Evolutionary conservation across 768 basidiomycete species (phyloP).

Genomic region (Boletus coccyginus): DNA sequence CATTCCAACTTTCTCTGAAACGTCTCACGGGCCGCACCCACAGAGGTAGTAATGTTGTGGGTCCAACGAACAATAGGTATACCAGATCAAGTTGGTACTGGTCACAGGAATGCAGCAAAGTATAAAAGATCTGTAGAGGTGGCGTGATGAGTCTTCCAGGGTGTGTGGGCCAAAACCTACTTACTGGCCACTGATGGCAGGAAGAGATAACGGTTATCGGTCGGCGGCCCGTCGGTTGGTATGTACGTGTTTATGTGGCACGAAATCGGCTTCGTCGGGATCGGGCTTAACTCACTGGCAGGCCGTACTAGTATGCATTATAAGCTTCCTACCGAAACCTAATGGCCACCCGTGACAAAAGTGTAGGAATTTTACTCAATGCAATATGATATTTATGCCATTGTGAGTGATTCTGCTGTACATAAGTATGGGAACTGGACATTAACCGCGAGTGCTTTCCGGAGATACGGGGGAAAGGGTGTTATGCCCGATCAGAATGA

Average conservation of each 20-base stretch:
- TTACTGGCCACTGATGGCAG: not conserved
- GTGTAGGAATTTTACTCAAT: no score
- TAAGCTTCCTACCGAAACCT: no score
- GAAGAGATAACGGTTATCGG: conserved; percentile 13
- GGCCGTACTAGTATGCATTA: no score
- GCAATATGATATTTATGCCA: no score
- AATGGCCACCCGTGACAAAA: no score
- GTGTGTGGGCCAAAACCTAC: not conserved
- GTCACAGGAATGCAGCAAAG: conserved; percentile 10
- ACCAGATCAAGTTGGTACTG: not conserved
- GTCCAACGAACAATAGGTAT: conserved; percentile 11
- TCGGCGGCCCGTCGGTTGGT: conserved; percentile 1
- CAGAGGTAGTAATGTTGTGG: conserved; percentile 8
- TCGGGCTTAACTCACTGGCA: not conserved
- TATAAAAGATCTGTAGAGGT: conserved; percentile 5
- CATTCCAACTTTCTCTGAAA: not conserved
- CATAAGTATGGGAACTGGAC: not conserved
- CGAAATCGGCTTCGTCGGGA: not conserved
- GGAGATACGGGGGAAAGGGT: not conserved
- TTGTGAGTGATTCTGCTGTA: no score
- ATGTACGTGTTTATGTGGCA: not conserved
- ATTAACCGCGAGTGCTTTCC: not conserved
- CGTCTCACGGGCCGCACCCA: conserved; percentile 3
- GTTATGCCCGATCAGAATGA: not conserved
- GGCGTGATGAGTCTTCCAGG: conserved; percentile 13